Base-by-base conservation (phyloP, 805 yeast species). In the Saturnispora sekii region DNA sequence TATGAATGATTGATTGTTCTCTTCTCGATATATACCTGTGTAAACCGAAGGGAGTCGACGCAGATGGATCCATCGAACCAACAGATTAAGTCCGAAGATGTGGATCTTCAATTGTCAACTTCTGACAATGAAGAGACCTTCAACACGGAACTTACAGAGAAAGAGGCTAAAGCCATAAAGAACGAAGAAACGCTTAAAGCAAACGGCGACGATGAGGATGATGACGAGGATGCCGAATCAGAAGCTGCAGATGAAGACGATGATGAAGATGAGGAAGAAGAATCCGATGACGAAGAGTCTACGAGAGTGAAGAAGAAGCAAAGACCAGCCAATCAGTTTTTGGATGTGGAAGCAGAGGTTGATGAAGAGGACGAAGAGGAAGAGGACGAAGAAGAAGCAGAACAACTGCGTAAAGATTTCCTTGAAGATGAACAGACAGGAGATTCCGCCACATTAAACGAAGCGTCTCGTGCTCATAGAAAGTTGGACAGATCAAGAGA, bases 301-400 rank as follows among this genome's bases (percentile, higher is more conserved):
- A 64, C 65, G n/a, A 70, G 69, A 5, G 68, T 72, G 38, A 64
- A 67, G 40, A 67, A 67, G 48, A 73, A 68, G 50, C 67, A 72
- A 58, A 66, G 76, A 57, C 73, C 72, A 40, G 72, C 84, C 48
- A 90, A 90, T 63, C 89, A 84, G 70, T 93, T 88, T 64, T 73
- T 93, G 66, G 98, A 93, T 84, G 95, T 93, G 44, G 97, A 93
- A 70, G 98, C 97, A 48, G 97, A 90, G 63, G 98, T 93, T 47
- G 95, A 90, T 63, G 97, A 90, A 49, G 97, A 93, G 53, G 97
- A 93, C 45, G 97, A 90, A 53, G 94, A 84, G 36, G 78, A 80
- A 29, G 90, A 87, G 50, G 97, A 89, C 49, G 97, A 88, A 40
- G 97, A 90, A 51, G 97, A 83, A 53, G 89, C 94, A n/a, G 97